Conservation (phyloP, 2,329 filamentous ascomycete species). For the Epichloe sibirici region DNA sequence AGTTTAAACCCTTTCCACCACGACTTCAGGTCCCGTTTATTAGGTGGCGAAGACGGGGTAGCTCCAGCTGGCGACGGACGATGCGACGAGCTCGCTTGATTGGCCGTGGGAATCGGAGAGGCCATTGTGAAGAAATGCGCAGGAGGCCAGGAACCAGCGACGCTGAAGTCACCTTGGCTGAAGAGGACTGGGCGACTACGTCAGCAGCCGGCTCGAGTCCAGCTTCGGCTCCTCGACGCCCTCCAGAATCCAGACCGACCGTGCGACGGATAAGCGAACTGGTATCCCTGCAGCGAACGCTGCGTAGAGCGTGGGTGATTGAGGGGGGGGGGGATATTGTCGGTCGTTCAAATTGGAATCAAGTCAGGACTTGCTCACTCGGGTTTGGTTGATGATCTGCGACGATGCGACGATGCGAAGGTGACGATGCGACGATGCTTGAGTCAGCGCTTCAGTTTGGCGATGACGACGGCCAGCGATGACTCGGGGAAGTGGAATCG, state of each 20-base stretch:
- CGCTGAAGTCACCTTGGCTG: neutral
- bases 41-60: constrained; percentile 56
- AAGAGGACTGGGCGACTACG: neutral
- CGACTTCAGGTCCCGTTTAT: constrained; percentile 76
- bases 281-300: neutral
- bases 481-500: too few relatives aligned
- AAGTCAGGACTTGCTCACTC: too few relatives aligned
- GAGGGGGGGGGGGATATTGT: too few relatives aligned
- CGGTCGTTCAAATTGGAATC: too few relatives aligned
- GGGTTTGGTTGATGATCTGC: neutral
- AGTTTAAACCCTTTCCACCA: constrained; percentile 98
- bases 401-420: too few relatives aligned
- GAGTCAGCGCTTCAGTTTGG: too few relatives aligned
- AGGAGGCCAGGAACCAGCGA: neutral
- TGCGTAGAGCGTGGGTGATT: neutral
- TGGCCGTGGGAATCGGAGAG: constrained; percentile 22
- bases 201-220: constrained; percentile 1
- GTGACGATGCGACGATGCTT: too few relatives aligned
- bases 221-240: constrained; percentile 2
- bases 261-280: neutral
- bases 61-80: constrained; percentile 15
- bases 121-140: constrained; percentile 18
- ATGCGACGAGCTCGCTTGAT: constrained; percentile 19
- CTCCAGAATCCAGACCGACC: neutral
- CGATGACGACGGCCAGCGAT: too few relatives aligned